Base-by-base conservation (phyloP, 305 asterid genomes). In the Withania somnifera region DNA sequence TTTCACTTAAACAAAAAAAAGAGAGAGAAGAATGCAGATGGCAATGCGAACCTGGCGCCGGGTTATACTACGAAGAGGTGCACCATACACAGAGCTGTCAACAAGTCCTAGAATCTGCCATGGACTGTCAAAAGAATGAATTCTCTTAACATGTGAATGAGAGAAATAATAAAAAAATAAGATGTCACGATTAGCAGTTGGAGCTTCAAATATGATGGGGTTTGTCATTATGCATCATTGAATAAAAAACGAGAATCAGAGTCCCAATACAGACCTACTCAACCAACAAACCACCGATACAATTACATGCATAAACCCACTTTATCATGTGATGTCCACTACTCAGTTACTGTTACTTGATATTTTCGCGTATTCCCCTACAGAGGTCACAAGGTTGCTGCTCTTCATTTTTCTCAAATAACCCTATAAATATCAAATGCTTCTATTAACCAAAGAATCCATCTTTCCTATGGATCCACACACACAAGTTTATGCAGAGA, bases 91-190 rank as follows among this genome's bases (percentile, higher is more conserved):
- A 64, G 88, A 90, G 81, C 94, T 91, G 79, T 95, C 99, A 22
- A 94, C 97, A 61, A 88, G 90, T 85, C 93, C 99, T 88, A 95
- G 89, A 64, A 91, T 83, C 87, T 94, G 90, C 99, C 99, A 95
- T 78, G 97, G 89, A 80, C 98, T 95, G 94, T 60, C 85, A 85
- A 82, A 87, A 86, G 64, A 63, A 77, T 81, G 83, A 69, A 42
- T 4, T 73, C 40, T 24, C 40, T 50, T 26, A 75, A 75, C 26
- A 26, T 47, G 61, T 50, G 26, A 50, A 45, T 4, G 58, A 26
- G 24, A 45, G 7, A 34, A 5, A 5, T 64, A 69, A 22, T 0
- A 69, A 69, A 40, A 22, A 13, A 13, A 7, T 15, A 26, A n/a
- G 79, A 28, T 26, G 61, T 26, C 11, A 75, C 24, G 17, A 6